These are phyloP conservation scores for Pleodorina starrii DNA, from an alignment of 139 green algal species.

Conservation along the genomic window DNA sequence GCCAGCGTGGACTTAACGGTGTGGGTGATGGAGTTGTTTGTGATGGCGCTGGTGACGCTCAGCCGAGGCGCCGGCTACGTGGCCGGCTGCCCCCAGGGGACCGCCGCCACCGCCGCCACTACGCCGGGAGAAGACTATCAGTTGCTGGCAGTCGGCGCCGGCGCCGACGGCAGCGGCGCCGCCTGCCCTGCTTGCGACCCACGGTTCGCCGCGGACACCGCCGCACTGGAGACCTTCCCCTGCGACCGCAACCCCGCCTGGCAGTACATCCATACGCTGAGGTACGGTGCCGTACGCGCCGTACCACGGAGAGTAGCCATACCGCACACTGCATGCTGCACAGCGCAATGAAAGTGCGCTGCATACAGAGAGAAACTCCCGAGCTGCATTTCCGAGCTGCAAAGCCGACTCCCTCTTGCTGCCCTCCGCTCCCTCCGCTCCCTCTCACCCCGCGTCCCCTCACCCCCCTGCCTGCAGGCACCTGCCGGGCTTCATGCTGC, in stretches of 20 bases:
- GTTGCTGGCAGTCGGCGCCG: too few relatives aligned
- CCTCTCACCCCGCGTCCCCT: too few relatives aligned
- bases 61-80: constrained; percentile 10
- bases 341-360: too few relatives aligned
- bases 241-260: background rate
- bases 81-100: background rate
- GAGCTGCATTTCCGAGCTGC: too few relatives aligned
- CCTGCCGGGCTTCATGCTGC: background rate
- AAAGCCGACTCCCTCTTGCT: too few relatives aligned
- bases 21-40: background rate
- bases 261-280: constrained; percentile 32
- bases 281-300: too few relatives aligned
- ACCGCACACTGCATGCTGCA: too few relatives aligned
- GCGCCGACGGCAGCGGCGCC: background rate
- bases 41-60: background rate
- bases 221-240: background rate
- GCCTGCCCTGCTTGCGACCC: constrained; percentile 2
- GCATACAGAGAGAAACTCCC: too few relatives aligned
- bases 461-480: constrained; percentile 16
- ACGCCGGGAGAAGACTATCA: background rate
- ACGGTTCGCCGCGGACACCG: background rate
- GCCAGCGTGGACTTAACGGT: background rate
- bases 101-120: background rate
- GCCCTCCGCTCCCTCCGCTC: too few relatives aligned
- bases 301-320: too few relatives aligned